Evolutionary conservation across 768 basidiomycete species (phyloP), one percentile per base, ranked within the genome.

Genomic region (Auricularia cornea): DNA sequence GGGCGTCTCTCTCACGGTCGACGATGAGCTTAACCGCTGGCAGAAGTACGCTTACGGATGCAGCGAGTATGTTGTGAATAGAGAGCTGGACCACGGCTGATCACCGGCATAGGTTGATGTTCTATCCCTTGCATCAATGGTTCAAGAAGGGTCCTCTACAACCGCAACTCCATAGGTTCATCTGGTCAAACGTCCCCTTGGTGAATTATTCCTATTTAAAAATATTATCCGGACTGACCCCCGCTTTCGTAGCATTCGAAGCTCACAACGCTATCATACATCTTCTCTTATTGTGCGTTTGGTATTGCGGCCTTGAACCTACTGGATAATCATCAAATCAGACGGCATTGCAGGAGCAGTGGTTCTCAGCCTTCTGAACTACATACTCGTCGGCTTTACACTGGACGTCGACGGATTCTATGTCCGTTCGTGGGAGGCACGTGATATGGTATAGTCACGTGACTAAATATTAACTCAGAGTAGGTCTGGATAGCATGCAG

Each of bases 21-120:
- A 94, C 60, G 94, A 96, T 69, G 94, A 96, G 72, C 77, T 96
- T 12, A 94, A 94, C 68, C 75, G 94, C 2, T 96, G 94, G 94
- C 91, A 94, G 66, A 96, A 94, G 71, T 92, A 91, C 65, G 79
- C 88, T 0, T 90, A 90, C 73, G 89, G 60, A n/a, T 59, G 1
- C 3, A 63, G 56, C 51, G 38, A 61, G 51, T 18, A 56, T 23
- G 56, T 35, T 20, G 31, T 11, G 14, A 30, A 23, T n/a, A 33
- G 35, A 60, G 0, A 65, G 20, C 35, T 40, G 60, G 0, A 65
- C 33, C 44, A 66, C 40, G 41, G 61, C 31, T 59, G 38, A 40
- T 40, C 66, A 65, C n/a, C 48, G 65, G 23, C 68, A 68, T 35
- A 76, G 77, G 74, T 80, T 95, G 59, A 83, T 94, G 65, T 94